These are phyloP conservation scores for Metschnikowia bowlesiae DNA, from an alignment of 805 yeast species.

Conservation along the genomic window DNA sequence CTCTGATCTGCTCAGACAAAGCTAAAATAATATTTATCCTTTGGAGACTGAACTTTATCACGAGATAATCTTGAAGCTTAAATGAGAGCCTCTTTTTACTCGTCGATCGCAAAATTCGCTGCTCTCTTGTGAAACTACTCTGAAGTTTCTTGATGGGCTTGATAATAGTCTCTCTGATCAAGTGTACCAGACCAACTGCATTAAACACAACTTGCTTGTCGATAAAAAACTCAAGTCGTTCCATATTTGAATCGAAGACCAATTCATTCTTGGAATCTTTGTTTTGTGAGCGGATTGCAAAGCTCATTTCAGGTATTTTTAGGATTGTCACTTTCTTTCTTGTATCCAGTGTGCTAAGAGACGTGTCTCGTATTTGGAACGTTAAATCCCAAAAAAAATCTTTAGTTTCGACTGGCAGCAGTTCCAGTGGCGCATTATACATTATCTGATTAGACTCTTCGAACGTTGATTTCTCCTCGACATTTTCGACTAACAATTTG, in stretches of 20 bases:
- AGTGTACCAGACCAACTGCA: conserved; percentile 29
- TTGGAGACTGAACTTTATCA: conserved; percentile 3
- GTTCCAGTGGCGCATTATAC: conserved; percentile 27
- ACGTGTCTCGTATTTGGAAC: conserved; percentile 15
- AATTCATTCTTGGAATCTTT: conserved; percentile 2
- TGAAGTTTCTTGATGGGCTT: conserved; percentile 25
- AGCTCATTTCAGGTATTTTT: conserved; percentile 20
- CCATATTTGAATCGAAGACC: conserved; percentile 5
- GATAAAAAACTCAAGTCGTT: conserved; percentile 17
- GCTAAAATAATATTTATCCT: conserved; percentile 11
- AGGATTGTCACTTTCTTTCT: conserved; percentile 15
- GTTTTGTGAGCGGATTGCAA: conserved; percentile 7
- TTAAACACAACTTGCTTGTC: conserved; percentile 32
- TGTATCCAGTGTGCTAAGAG: conserved; percentile 14
- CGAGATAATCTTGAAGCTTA: conserved; percentile 3
- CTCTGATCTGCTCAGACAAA: conserved; percentile 14
- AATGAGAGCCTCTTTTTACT: neutral
- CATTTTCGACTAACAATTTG: neutral
- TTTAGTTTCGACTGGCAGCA: conserved; percentile 17
- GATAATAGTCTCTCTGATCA: conserved; percentile 27
- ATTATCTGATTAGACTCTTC: neutral
- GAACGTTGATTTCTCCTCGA: neutral
- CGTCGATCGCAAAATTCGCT: conserved; percentile 7
- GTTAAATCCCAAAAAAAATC: conserved; percentile 23
- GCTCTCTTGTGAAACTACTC: conserved; percentile 22